Evolutionary conservation across 1,284 basidiomycete species (phyloP), one percentile per base, ranked within the genome.

Genomic region (Mycena sp.): DNA sequence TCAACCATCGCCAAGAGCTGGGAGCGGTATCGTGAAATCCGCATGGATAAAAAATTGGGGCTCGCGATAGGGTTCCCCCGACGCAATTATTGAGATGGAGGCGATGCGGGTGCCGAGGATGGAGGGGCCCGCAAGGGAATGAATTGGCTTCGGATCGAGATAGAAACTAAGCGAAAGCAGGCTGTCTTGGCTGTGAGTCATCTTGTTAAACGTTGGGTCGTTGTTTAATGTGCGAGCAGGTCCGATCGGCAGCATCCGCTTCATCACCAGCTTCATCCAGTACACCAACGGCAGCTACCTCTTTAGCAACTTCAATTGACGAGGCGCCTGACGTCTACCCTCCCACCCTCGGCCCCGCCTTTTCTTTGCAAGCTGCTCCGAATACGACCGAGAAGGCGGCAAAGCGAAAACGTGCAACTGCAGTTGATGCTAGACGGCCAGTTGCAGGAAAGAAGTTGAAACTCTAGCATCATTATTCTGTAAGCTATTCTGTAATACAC

Each of bases 11-110:
- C 30, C 0, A 43, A 63, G 23, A 21, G 21, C n/a, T 63, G 61
- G 54, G 41, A 37, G 21, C 37, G 61, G 3, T 58, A 41, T 17
- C 61, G 61, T 6, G 61, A 63, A 19, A 63, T 63, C 17, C 61
- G 55, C 2, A 30, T 63, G 55, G 55, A 63, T 63, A 2, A 29
- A 17, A 19, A 1, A 1, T 1, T 26, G 28, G 14, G 44, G 38
- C 11, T 19, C 14, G 19, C 53, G 45, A n/a, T 45, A 25, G 3
- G 35, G 37, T 25, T 32, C 59, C 4, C 59, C 59, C 2, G 0
- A 26, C 1, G 29, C 23, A 9, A 43, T 62, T 17, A 44, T 62
- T 21, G 60, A 62, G 38, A 21, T 62, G 1, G 53, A 62, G 32
- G 60, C 40, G 7, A 50, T 56, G 53, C 53, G 60, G 23, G 48